Conservation (phyloP, 768 basidiomycete genomes). For the Crepidotus variabilis region DNA sequence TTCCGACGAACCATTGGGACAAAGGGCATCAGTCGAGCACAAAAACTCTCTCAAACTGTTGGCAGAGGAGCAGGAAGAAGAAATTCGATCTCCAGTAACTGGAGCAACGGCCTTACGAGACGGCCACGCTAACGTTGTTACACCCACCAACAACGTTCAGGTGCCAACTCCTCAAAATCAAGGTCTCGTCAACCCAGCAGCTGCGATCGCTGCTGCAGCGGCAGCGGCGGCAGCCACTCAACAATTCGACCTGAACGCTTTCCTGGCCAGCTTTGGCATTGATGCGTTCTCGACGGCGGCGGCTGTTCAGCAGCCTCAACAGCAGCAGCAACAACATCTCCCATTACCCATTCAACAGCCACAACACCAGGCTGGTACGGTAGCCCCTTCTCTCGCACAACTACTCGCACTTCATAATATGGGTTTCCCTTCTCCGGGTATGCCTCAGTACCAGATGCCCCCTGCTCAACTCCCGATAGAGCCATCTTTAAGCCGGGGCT, state of each 20-base stretch:
- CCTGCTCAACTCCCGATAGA: slow-evolving; percentile 11
- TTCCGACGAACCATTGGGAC: slow-evolving; percentile 60
- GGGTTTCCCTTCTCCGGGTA: slow-evolving; percentile 14
- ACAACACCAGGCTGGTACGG: slow-evolving; percentile 26
- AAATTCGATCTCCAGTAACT: slow-evolving; percentile 29
- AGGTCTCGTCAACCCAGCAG: slow-evolving; percentile 24
- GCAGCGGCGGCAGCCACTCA: slow-evolving; percentile 28
- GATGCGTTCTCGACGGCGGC: slow-evolving; percentile 31
- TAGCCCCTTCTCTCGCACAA: slow-evolving; percentile 63
- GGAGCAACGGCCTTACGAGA: slow-evolving; percentile 45
- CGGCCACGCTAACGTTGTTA: slow-evolving; percentile 58
- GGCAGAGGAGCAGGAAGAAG: slow-evolving; percentile 48
- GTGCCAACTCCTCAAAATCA: slow-evolving; percentile 17
- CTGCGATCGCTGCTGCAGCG: slow-evolving; percentile 9
- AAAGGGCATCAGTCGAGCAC: slow-evolving; percentile 31
- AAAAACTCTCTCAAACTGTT: slow-evolving; percentile 23
- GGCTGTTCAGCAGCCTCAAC: slow-evolving; percentile 15
- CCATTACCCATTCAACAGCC: slow-evolving; percentile 7
- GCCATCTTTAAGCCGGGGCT: slow-evolving; percentile 2
- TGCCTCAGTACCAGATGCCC: slow-evolving; percentile 16
- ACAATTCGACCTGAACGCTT: slow-evolving; percentile 35
- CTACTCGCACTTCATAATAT: slow-evolving; percentile 50
- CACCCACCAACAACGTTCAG: slow-evolving; percentile 36
- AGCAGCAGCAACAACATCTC: slow-evolving; percentile 18
- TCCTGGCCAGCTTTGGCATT: slow-evolving; percentile 28